Evolutionary conservation across 2,329 filamentous ascomycete species (phyloP), one percentile per base, ranked within the genome.

Genomic region (Phoma sp.): DNA sequence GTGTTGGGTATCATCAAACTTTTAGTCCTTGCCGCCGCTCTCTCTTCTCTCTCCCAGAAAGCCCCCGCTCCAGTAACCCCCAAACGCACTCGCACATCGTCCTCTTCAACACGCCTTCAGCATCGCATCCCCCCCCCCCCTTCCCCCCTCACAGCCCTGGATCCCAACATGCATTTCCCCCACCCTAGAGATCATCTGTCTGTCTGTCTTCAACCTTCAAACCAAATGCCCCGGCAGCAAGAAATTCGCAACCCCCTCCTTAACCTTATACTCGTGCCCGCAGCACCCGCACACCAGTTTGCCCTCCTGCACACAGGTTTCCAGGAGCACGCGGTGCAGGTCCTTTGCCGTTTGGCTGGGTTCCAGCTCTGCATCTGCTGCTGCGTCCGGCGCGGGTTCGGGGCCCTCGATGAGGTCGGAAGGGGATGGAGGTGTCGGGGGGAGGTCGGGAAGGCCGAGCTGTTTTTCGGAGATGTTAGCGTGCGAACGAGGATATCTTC

Each of bases 171-270:
- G n/a, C n/a, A n/a, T n/a, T n/a, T n/a, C n/a, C n/a, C n/a, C n/a
- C n/a, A n/a, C n/a, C n/a, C n/a, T n/a, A n/a, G n/a, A n/a, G n/a
- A n/a, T n/a, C n/a, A n/a, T n/a, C n/a, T n/a, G n/a, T n/a, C n/a
- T n/a, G n/a, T n/a, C n/a, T n/a, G n/a, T n/a, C n/a, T n/a, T n/a
- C 1, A 33, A 11, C 32, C 1, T 9, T 29, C 32, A 84, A 30
- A 93, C 95, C 75, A 99, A 78, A 79, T 99, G 95, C 68, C 89
- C 95, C 10, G 95, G 95, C 64, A 99, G 78, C 71, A 99, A 78
- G 70, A 99, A 99, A 76, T 98, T 98, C 55, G 92, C 91, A 74
- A 98, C 96, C 4, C 95, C 95, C 77, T 99, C 93, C 73, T 95
- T 93, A 59, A 99, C 88, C 55, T 87, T 87, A 76, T 98, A 99